These are phyloP conservation scores for Aspergillus fischeri DNA, from an alignment of 2,329 filamentous ascomycete genomes.

Conservation along the genomic window DNA sequence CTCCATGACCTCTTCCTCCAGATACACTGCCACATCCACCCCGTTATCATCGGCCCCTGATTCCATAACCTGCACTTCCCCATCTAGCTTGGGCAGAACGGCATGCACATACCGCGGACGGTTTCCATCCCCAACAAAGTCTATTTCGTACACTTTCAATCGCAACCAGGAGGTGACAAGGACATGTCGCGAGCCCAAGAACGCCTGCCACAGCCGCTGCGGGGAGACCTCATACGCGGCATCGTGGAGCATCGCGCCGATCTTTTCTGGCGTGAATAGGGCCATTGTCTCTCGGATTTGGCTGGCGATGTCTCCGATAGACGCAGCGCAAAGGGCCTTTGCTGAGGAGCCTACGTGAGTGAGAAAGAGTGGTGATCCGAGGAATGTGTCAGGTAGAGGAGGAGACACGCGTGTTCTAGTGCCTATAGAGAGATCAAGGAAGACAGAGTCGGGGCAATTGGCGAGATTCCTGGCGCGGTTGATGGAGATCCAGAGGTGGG, in stretches of 20 bases:
- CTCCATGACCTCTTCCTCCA: constrained; percentile 5
- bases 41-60: constrained; percentile 10
- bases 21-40: constrained; percentile 14
- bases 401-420: constrained; percentile 33
- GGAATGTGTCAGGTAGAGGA: constrained; percentile 36
- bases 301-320: constrained; percentile 7
- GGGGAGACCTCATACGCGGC: constrained; percentile 43
- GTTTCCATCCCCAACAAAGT: constrained; percentile 30
- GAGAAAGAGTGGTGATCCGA: constrained; percentile 45
- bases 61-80: constrained; percentile 43
- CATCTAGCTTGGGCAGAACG: constrained; percentile 43
- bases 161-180: constrained; percentile 44
- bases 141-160: constrained; percentile 30
- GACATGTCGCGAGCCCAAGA: constrained; percentile 41
- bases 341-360: constrained; percentile 29
- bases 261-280: constrained; percentile 34
- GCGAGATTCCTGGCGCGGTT: constrained; percentile 37
- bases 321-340: not conserved
- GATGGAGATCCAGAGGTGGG: constrained; percentile 46
- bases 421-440: constrained; percentile 42
- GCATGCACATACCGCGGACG: constrained; percentile 38
- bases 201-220: constrained; percentile 48
- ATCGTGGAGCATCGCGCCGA: constrained; percentile 43
- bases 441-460: constrained; percentile 27
- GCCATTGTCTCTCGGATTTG: constrained; percentile 34